Conservation (phyloP, 2,329 filamentous ascomycete genomes). For the Seiridium cupressi region DNA sequence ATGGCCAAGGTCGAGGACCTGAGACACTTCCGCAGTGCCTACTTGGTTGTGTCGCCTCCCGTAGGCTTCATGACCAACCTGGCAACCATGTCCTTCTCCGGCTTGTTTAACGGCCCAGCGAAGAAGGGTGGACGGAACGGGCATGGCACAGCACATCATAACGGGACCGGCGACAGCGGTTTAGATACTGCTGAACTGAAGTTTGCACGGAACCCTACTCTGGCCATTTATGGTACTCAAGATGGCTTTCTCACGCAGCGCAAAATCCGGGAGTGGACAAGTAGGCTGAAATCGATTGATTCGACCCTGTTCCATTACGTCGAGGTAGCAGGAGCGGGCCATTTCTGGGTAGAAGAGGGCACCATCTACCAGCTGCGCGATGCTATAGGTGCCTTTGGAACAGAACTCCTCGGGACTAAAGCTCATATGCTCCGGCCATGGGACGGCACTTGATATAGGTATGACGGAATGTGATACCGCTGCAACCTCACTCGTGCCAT, state of each 20-base stretch:
- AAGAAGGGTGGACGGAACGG: conserved; percentile 14
- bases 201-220: conserved; percentile 55
- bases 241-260: conserved; percentile 70
- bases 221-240: conserved; percentile 72
- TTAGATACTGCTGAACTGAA: conserved; percentile 46
- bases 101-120: conserved; percentile 22
- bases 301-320: conserved; percentile 44
- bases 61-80: conserved; percentile 59
- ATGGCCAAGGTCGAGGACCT: conserved; percentile 32
- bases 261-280: conserved; percentile 66
- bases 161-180: neutral
- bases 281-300: conserved; percentile 42
- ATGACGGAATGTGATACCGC: neutral
- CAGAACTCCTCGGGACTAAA: conserved; percentile 11
- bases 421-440: neutral
- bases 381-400: conserved; percentile 25
- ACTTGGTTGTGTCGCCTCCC: conserved; percentile 68
- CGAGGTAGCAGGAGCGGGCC: conserved; percentile 54
- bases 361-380: conserved; percentile 36
- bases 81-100: conserved; percentile 57
- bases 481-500: too few species aligned
- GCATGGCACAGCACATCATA: neutral
- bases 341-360: conserved; percentile 62
- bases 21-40: conserved; percentile 42
- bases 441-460: neutral